phyloP scores from a whole-genome alignment of 2,329 filamentous ascomycete genomes.

The Fusarium palustre region DNA sequence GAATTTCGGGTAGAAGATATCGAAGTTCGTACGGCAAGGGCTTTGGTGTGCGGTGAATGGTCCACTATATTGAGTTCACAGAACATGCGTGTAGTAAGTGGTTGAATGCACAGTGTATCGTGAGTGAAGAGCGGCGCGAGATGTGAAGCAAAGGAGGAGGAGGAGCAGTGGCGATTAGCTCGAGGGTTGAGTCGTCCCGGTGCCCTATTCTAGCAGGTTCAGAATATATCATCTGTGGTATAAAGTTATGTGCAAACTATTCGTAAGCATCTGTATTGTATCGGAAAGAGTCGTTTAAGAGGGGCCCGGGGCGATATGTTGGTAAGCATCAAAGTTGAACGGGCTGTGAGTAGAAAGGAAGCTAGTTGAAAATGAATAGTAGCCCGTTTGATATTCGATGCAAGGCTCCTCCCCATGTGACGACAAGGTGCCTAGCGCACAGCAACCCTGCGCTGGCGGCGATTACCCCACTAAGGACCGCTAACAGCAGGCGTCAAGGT shows the following conservation, averaged over 20 bases:
- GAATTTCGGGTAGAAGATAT: background rate
- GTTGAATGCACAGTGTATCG: constrained; percentile 12
- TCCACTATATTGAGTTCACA: constrained; percentile 6
- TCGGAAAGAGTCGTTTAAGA: background rate
- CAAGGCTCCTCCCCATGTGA: constrained; percentile 39
- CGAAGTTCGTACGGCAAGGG: background rate
- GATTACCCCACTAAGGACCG: constrained; percentile 34
- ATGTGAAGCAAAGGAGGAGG: constrained; percentile 7
- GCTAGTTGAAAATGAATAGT: constrained; percentile 23
- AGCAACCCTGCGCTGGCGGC: constrained; percentile 33
- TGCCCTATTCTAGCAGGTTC: background rate
- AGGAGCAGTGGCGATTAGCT: constrained; percentile 31
- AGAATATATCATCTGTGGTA: constrained; percentile 11
- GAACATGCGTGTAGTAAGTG: constrained; percentile 13
- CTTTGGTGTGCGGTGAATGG: background rate
- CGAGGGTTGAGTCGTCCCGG: constrained; percentile 20
- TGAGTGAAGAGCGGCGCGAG: constrained; percentile 3
- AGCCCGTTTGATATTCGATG: constrained; percentile 23
- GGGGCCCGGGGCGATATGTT: background rate
- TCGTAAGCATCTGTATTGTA: constrained; percentile 12
- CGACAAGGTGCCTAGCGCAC: constrained; percentile 22
- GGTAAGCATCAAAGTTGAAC: constrained; percentile 18
- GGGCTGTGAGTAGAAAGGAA: constrained; percentile 6
- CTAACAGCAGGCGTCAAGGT: constrained; percentile 23
- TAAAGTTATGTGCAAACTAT: constrained; percentile 1